These are phyloP conservation scores for Phylloporus sp. DNA, from an alignment of 768 basidiomycete genomes.

Conservation along the genomic window DNA sequence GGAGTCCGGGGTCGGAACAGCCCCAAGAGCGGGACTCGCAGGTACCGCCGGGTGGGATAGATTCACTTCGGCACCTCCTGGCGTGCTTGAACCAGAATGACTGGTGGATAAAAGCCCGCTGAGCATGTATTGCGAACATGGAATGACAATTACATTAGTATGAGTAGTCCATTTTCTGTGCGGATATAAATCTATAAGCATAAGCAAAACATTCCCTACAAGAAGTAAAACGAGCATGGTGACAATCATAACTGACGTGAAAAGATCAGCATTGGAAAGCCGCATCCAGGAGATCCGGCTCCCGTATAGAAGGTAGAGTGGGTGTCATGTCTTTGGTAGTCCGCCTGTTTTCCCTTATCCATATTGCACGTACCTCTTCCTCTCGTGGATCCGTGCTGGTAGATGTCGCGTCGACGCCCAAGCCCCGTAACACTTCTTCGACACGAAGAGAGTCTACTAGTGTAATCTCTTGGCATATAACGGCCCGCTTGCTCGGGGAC, in stretches of 20 bases:
- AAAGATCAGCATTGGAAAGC: constrained; percentile 33
- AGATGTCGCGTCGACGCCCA: constrained; percentile 39
- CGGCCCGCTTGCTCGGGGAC: constrained; percentile 21
- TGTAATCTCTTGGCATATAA: constrained; percentile 42
- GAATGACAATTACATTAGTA: constrained; percentile 8
- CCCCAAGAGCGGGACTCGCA: constrained; percentile 30
- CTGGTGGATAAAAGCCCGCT: constrained; percentile 47
- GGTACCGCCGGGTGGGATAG: constrained; percentile 46
- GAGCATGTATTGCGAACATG: constrained; percentile 5
- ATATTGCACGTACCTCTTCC: constrained; percentile 43
- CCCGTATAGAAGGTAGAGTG: constrained; percentile 5
- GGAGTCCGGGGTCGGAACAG: constrained; percentile 15
- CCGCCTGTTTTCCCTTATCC: constrained; percentile 37
- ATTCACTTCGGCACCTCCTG: constrained; percentile 53
- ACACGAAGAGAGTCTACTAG: constrained; percentile 60
- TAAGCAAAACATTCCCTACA: constrained; percentile 11
- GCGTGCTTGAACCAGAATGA: constrained; percentile 50
- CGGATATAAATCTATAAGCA: constrained; percentile 25
- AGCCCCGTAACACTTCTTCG: constrained; percentile 68
- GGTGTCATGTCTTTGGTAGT: constrained; percentile 36
- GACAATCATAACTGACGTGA: constrained; percentile 1
- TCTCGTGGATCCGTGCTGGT: constrained; percentile 35
- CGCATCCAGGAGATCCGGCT: constrained; percentile 24
- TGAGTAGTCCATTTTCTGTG: constrained; percentile 5
- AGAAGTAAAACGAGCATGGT: constrained; percentile 7